These are phyloP conservation scores for Fennellomyces sp. DNA, from an alignment of 371 early-diverging fungal species.

Conservation along the genomic window DNA sequence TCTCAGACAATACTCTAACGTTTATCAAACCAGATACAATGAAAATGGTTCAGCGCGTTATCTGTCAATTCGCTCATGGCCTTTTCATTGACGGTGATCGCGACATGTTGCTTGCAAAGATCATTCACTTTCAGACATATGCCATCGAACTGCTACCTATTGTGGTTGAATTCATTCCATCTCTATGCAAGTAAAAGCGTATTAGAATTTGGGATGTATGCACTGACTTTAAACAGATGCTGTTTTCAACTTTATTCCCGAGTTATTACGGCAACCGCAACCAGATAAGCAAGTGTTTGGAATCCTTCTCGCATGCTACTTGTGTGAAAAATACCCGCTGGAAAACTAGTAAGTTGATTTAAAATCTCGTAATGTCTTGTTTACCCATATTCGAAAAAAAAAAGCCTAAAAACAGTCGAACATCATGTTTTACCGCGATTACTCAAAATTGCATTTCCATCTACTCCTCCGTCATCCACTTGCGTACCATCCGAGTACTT, in stretches of 20 bases:
- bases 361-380: background rate
- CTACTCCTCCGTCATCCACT: conserved; percentile 7
- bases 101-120: conserved; percentile 55
- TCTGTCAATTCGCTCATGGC: conserved; percentile 59
- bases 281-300: conserved; percentile 54
- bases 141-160: conserved; percentile 54
- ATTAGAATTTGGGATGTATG: background rate
- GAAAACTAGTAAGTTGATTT: conserved; percentile 41
- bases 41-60: conserved; percentile 38
- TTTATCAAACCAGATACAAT: conserved; percentile 22
- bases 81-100: conserved; percentile 59
- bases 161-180: conserved; percentile 57
- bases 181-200: conserved; percentile 39
- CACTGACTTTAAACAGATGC: conserved; percentile 28
- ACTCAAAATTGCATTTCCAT: conserved; percentile 42
- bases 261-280: conserved; percentile 50
- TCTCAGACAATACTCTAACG: background rate
- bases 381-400: background rate
- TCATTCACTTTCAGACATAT: conserved; percentile 67
- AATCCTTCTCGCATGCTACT: conserved; percentile 45
- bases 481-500: conserved; percentile 45
- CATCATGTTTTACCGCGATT: conserved; percentile 40
- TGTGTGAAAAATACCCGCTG: conserved; percentile 53
- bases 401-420: conserved; percentile 32
- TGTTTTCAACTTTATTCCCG: conserved; percentile 54